Evolutionary conservation across 2,329 filamentous ascomycete species (phyloP).

Genomic region (Aspergillus thermomutatus): DNA sequence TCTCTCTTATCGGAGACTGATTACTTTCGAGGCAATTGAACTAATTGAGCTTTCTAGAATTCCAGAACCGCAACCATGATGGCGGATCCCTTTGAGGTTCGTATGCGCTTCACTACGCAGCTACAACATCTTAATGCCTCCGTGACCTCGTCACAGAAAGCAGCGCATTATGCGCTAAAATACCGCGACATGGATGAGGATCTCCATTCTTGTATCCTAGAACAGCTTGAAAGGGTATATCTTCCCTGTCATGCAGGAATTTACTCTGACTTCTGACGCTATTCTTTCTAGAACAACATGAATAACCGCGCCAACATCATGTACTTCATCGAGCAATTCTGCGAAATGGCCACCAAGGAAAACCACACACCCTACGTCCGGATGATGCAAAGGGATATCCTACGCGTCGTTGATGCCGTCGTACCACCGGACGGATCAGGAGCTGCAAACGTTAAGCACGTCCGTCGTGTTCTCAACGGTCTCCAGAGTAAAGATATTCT

Average conservation of each 20-base stretch:
- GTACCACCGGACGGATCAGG: slow-evolving; percentile 82
- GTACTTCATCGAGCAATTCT: slow-evolving; percentile 96
- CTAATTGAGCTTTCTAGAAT: neutral
- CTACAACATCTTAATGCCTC: slow-evolving; percentile 89
- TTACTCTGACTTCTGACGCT: neutral
- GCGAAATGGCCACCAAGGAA: slow-evolving; percentile 77
- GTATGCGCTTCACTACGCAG: slow-evolving; percentile 90
- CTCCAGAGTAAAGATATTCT: slow-evolving; percentile 71
- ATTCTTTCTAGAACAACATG: slow-evolving; percentile 70
- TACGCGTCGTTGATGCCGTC: slow-evolving; percentile 87
- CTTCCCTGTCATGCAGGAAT: neutral
- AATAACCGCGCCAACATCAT: slow-evolving; percentile 98
- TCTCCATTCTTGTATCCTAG: slow-evolving; percentile 92
- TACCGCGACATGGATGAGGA: slow-evolving; percentile 95
- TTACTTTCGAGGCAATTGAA: neutral
- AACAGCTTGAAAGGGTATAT: slow-evolving; percentile 80
- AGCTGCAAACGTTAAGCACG: slow-evolving; percentile 90
- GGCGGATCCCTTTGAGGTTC: slow-evolving; percentile 94
- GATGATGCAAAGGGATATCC: slow-evolving; percentile 93
- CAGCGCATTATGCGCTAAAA: slow-evolving; percentile 90
- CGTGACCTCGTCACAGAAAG: slow-evolving; percentile 83
- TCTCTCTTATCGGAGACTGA: neutral
- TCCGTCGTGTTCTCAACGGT: slow-evolving; percentile 72
- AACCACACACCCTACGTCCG: slow-evolving; percentile 77
- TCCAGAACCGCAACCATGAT: slow-evolving; percentile 44